Base-by-base conservation (phyloP, 495 filamentous ascomycete genomes). In the Penicillium canescens region DNA sequence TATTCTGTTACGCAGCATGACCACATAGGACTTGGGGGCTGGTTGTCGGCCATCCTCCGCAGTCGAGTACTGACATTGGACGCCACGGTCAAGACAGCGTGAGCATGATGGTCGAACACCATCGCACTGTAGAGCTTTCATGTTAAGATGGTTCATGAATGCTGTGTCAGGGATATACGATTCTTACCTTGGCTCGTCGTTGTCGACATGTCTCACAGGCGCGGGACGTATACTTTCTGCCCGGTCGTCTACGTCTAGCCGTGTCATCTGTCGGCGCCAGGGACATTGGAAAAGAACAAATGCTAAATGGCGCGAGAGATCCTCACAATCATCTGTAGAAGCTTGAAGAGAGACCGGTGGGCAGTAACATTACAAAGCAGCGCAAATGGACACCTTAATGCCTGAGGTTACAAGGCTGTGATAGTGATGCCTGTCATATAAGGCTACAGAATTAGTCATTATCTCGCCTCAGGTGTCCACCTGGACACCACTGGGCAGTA, bases 131-230 rank as follows among this genome's bases (percentile, higher is more conserved):
- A 16, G 14, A 28, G 28, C n/a, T 50, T 13, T 20, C 35, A 23
- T 45, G 40, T 40, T 11, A 14, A 13, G n/a, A 44, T 35, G 6
- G 6, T 31, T 47, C 31, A 43, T 37, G 18, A 3, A 46, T 31
- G 4, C 18, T 13, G 10, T 16, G 39, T 44, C 16, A 13, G 4
- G 13, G 6, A 33, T 10, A 36, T 5, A 43, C 5, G 6, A 7
- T 31, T 10, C 28, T 42, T 55, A 67, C 66, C 57, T 67, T 69
- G 8, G 67, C 61, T 47, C 64, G 54, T 47, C 64, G 61, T 8
- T 60, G 59, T n/a, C 67, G 67, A 23, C 67, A 69, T 55, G 61
- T 59, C 28, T 67, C 56, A 24, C 64, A 69, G 3, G 67, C 67
- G 41, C 61, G 51, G 9, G 61, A 63, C 4, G 61, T 65, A 63